A percentile compares a stretch with the other conserved stretches of the same genome.
These are phyloP conservation scores for Rubus parviflorus DNA, from an alignment of 306 rosid species.

Conservation along the genomic window DNA sequence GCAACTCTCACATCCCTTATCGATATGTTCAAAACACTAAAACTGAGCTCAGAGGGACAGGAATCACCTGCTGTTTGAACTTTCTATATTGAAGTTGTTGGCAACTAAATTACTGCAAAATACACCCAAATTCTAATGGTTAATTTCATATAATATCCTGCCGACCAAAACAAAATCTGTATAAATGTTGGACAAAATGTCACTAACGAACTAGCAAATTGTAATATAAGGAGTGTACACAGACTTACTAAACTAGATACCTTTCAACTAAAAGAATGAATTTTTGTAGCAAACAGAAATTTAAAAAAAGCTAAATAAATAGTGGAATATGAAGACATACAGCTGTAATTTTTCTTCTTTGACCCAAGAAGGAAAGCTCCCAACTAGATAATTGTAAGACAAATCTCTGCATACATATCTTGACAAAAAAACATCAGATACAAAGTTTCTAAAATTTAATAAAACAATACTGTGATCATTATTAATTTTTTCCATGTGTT, in stretches of 20 bases:
- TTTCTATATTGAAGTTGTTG: conserved; percentile 59
- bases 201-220: neutral
- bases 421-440: neutral
- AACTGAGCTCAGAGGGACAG: neutral
- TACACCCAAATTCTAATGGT: conserved; percentile 21
- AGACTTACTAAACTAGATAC: neutral
- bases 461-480: neutral
- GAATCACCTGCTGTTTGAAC: conserved; percentile 56
- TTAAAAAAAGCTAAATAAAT: neutral
- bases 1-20: neutral
- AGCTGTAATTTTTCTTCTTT: conserved; percentile 42
- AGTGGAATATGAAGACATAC: conserved; percentile 37
- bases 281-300: neutral
- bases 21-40: conserved; percentile 1
- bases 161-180: neutral
- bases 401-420: conserved; percentile 65
- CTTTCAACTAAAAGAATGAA: neutral
- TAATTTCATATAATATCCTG: conserved; percentile 19
- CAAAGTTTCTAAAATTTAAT: neutral
- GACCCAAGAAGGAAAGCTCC: conserved; percentile 78
- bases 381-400: conserved; percentile 70
- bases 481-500: neutral
- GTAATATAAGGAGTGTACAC: neutral
- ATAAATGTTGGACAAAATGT: neutral
- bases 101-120: conserved; percentile 72